phyloP scores from a whole-genome alignment of 345 rosid genomes.

The Gossypioides kirkii region DNA sequence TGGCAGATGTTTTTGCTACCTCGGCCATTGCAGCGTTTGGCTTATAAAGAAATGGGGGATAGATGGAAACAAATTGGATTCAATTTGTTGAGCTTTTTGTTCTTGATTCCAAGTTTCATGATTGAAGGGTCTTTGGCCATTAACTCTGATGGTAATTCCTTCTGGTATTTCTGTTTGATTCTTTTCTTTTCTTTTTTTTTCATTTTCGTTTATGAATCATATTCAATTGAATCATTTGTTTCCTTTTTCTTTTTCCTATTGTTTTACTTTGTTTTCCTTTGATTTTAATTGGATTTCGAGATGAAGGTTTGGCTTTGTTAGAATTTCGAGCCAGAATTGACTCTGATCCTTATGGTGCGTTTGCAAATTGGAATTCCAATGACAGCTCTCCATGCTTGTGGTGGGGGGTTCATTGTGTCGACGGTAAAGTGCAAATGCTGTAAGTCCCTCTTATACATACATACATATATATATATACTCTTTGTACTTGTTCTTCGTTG shows the following conservation, averaged over 20 bases:
- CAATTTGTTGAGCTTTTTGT: conserved; percentile 46
- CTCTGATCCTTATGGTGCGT: conserved; percentile 65
- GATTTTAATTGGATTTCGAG: conserved; percentile 18
- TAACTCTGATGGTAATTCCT: conserved; percentile 55
- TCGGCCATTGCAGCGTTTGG: conserved; percentile 37
- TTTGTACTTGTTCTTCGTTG: neutral
- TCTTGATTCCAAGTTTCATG: conserved; percentile 40
- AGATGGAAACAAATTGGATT: conserved; percentile 70
- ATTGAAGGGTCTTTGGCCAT: conserved; percentile 45
- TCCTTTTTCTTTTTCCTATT: neutral
- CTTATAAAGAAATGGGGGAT: conserved; percentile 56
- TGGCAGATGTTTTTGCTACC: conserved; percentile 22
- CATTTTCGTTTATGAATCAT: too few relatives aligned
- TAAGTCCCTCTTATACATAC: conserved; percentile 35
- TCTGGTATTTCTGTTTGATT: conserved; percentile 6
- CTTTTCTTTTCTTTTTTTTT: neutral
- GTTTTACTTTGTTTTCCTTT: conserved; percentile 14
- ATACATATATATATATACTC: neutral
- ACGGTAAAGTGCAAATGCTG: conserved; percentile 70
- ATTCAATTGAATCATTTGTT: neutral
- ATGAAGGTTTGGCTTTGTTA: conserved; percentile 65
- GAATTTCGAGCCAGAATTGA: conserved; percentile 54
- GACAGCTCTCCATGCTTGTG: conserved; percentile 60
- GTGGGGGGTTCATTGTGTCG: conserved; percentile 69
- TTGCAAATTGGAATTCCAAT: conserved; percentile 58